A percentile compares a stretch with the other conserved stretches of the same genome.
Conservation (phyloP, 2,329 filamentous ascomycete species). For the Thermothelomyces thermophilus region DNA sequence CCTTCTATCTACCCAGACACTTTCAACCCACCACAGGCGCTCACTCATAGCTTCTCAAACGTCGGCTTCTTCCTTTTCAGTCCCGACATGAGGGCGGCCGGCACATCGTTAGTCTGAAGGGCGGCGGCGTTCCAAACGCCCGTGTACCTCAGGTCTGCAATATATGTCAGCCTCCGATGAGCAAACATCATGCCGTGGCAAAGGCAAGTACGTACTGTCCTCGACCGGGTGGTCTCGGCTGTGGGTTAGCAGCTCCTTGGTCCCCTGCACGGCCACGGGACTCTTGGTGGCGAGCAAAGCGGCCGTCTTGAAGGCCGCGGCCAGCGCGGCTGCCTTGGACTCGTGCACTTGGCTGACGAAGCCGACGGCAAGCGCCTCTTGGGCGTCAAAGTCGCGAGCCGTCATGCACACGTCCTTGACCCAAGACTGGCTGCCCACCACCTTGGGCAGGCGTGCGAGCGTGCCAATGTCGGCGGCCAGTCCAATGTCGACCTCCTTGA, state of each 20-base stretch:
- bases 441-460: conserved; percentile 64
- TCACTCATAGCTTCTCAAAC: conserved; percentile 70
- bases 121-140: conserved; percentile 80
- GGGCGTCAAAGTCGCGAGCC: conserved; percentile 60
- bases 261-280: conserved; percentile 79
- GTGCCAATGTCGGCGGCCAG: conserved; percentile 75
- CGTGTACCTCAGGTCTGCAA: conserved; percentile 68
- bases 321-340: conserved; percentile 56
- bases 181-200: not conserved
- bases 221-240: conserved; percentile 69
- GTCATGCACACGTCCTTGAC: conserved; percentile 72
- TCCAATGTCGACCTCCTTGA: conserved; percentile 80
- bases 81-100: conserved; percentile 66
- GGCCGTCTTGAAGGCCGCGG: conserved; percentile 57
- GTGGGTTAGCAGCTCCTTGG: conserved; percentile 80
- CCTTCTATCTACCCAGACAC: not conserved
- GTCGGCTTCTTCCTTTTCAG: conserved; percentile 71
- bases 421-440: conserved; percentile 65
- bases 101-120: conserved; percentile 73
- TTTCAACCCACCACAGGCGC: not conserved
- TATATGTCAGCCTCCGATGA: conserved; percentile 3
- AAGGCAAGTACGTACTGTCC: conserved; percentile 54
- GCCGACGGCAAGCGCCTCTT: conserved; percentile 63
- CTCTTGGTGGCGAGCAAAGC: conserved; percentile 68
- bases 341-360: conserved; percentile 61